phyloP scores from a whole-genome alignment of 257 asterid genomes.

The Solanum piurae region DNA sequence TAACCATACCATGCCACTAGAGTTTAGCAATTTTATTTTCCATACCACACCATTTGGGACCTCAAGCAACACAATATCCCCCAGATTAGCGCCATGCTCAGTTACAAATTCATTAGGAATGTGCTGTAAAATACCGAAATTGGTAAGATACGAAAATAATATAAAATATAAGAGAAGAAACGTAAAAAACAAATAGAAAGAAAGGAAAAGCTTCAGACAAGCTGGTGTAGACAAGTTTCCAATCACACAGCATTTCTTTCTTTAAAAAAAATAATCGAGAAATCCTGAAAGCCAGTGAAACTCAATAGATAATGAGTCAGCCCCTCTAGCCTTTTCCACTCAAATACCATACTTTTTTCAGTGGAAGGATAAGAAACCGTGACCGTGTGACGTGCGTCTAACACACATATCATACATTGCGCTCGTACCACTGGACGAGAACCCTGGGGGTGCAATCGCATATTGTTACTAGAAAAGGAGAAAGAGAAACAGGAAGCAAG shows the following conservation, averaged over 20 bases:
- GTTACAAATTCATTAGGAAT: not conserved
- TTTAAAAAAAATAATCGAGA: not conserved
- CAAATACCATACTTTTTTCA: not conserved
- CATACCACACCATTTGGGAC: not conserved
- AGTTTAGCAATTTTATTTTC: not conserved
- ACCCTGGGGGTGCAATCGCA: not conserved
- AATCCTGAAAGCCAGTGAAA: not conserved
- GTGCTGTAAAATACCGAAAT: not conserved
- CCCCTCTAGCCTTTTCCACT: not conserved
- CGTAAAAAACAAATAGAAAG: not conserved
- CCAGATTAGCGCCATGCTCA: not conserved
- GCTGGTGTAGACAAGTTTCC: not conserved
- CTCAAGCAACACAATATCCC: not conserved
- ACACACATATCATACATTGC: not conserved
- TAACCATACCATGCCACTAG: not conserved
- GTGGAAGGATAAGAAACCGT: not conserved
- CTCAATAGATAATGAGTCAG: not conserved
- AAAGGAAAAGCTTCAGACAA: not conserved
- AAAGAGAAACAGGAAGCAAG: not conserved
- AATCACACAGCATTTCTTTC: not conserved
- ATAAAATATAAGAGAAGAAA: not conserved
- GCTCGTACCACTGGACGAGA: not conserved
- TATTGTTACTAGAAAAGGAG: not conserved
- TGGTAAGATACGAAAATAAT: not conserved
- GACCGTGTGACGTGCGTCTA: not conserved